Percentiles rank a stretch among this genome's conserved stretches.
These are phyloP conservation scores for Septoria petroselini DNA, from an alignment of 2,329 filamentous ascomycete species.

Conservation along the genomic window DNA sequence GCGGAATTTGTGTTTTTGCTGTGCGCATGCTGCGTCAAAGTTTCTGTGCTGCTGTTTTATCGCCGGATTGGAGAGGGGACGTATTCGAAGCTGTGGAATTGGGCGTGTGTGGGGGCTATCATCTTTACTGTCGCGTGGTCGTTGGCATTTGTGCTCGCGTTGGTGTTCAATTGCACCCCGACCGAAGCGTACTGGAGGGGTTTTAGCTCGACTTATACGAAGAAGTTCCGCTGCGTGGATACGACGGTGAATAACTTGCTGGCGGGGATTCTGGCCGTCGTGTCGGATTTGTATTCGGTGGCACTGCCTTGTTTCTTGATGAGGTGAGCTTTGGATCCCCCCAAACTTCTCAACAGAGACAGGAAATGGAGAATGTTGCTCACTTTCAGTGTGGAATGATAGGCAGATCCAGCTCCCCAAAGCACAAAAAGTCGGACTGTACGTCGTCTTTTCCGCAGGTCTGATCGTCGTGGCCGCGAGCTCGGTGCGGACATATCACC, in stretches of 20 bases:
- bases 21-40: conserved; percentile 36
- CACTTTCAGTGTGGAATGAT: background rate
- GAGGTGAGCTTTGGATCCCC: too few species aligned
- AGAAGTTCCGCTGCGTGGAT: conserved; percentile 38
- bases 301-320: conserved; percentile 45
- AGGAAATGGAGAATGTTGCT: too few species aligned
- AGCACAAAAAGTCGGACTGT: conserved; percentile 46
- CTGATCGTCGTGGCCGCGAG: conserved; percentile 35
- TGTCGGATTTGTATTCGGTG: conserved; percentile 43
- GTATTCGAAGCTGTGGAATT: conserved; percentile 38
- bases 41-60: conserved; percentile 43
- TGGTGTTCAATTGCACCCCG: conserved; percentile 41
- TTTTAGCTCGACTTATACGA: conserved; percentile 37
- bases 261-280: conserved; percentile 41
- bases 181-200: conserved; percentile 43
- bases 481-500: conserved; percentile 38
- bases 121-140: conserved; percentile 41
- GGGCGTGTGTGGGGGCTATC: conserved; percentile 33
- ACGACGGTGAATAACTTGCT: conserved; percentile 41
- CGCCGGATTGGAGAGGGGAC: conserved; percentile 40
- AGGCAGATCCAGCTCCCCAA: conserved; percentile 39
- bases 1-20: conserved; percentile 37
- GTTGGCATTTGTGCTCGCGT: conserved; percentile 37
- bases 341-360: too few species aligned
- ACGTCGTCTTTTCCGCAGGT: conserved; percentile 40